These are phyloP conservation scores for Theileria orientalis DNA, from an alignment of 169 alveolate species.

Conservation along the genomic window DNA sequence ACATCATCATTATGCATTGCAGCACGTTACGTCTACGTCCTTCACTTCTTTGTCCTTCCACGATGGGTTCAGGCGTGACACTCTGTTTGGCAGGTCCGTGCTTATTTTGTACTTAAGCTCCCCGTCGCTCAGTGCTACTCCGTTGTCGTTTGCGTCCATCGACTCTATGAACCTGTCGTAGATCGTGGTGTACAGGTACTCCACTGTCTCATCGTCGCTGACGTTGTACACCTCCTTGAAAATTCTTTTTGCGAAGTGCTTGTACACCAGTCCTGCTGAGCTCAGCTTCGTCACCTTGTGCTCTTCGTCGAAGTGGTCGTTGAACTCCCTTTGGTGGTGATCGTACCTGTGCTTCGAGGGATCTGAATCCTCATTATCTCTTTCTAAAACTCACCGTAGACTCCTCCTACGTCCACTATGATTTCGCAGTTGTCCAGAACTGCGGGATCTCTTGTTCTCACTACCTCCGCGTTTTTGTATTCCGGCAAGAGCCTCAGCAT, in stretches of 20 bases:
- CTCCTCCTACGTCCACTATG: slow-evolving; percentile 91
- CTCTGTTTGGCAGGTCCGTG: slow-evolving; percentile 76
- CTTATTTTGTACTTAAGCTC: slow-evolving; percentile 71
- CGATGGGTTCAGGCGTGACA: slow-evolving; percentile 83
- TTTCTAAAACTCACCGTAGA: slow-evolving; percentile 64
- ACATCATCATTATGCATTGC: neutral
- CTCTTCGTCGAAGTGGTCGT: slow-evolving; percentile 67
- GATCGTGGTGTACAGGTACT: slow-evolving; percentile 67
- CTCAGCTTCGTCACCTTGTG: slow-evolving; percentile 78
- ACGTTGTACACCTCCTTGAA: slow-evolving; percentile 68
- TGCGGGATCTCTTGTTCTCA: slow-evolving; percentile 85
- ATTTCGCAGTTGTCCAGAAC: slow-evolving; percentile 79
- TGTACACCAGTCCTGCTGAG: slow-evolving; percentile 89
- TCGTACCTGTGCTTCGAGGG: slow-evolving; percentile 76
- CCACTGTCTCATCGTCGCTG: slow-evolving; percentile 68
- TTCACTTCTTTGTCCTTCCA: slow-evolving; percentile 79
- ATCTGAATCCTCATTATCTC: slow-evolving; percentile 4
- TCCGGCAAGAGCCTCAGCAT: slow-evolving; percentile 79
- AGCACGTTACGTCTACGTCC: slow-evolving; percentile 34
- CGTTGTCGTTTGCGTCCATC: slow-evolving; percentile 90
- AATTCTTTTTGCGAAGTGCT: slow-evolving; percentile 82
- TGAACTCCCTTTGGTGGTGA: slow-evolving; percentile 88
- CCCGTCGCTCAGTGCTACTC: slow-evolving; percentile 78
- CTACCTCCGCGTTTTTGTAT: slow-evolving; percentile 72
- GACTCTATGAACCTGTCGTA: slow-evolving; percentile 81